Evolutionary conservation across 1,139 yeast species (phyloP).

Genomic region (Saccharomyces hybrid): DNA sequence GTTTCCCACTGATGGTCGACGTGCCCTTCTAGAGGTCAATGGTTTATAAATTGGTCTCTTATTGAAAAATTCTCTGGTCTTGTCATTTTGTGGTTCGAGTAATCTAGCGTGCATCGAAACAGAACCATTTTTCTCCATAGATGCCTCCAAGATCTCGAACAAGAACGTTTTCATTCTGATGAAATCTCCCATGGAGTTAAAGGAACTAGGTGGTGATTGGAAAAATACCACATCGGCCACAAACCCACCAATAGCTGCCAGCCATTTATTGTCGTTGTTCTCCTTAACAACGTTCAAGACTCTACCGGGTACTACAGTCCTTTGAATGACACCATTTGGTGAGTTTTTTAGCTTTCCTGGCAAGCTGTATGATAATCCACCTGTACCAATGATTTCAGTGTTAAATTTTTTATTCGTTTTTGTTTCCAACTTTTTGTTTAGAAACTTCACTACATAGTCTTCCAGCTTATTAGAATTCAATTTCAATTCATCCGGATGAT

Average conservation of each 20-base stretch:
- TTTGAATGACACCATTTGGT: slow-evolving; percentile 63
- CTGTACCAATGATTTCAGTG: slow-evolving; percentile 50
- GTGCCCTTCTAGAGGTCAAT: neutral
- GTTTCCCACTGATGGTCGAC: neutral
- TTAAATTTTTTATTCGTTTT: slow-evolving; percentile 9
- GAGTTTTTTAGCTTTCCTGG: slow-evolving; percentile 66
- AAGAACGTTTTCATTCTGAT: slow-evolving; percentile 26
- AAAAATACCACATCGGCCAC: slow-evolving; percentile 36
- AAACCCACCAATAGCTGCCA: slow-evolving; percentile 74
- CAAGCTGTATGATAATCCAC: slow-evolving; percentile 64
- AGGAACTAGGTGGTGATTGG: slow-evolving; percentile 9
- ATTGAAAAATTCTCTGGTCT: neutral
- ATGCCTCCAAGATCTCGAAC: slow-evolving; percentile 23
- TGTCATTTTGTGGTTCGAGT: neutral
- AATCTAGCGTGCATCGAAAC: slow-evolving; percentile 12
- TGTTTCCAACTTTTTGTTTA: slow-evolving; percentile 24
- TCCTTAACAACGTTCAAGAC: slow-evolving; percentile 39
- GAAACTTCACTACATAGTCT: slow-evolving; percentile 35
- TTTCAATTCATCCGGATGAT: slow-evolving; percentile 34
- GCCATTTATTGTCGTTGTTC: slow-evolving; percentile 35
- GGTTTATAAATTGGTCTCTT: neutral
- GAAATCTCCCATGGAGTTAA: slow-evolving; percentile 22
- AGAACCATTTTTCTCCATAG: slow-evolving; percentile 24
- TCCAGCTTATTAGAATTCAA: slow-evolving; percentile 30
- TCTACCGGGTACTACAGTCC: slow-evolving; percentile 65